Evolutionary conservation across 73 alveolate genomes (phyloP).

Genomic region (Paramecium primaurelia): DNA sequence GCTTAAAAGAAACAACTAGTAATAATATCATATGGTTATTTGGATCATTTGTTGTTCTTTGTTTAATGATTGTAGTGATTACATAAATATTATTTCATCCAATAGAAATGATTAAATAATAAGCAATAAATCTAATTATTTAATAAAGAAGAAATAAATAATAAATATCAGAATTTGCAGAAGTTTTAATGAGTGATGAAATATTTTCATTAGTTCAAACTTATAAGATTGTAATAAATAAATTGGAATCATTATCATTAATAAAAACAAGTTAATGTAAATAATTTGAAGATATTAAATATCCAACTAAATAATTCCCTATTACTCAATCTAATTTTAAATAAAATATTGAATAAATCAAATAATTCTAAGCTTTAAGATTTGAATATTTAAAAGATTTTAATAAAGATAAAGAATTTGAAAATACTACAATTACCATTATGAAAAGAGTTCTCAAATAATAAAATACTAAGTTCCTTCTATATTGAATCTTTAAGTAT

Average conservation of each 20-base stretch:
- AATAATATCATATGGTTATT: not conserved
- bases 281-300: not conserved
- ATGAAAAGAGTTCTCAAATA: not conserved
- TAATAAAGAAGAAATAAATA: not conserved
- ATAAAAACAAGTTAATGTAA: not conserved
- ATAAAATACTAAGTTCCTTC: not conserved
- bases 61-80: not conserved
- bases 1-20: not conserved
- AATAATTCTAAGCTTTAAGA: not conserved
- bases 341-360: not conserved
- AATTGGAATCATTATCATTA: not conserved
- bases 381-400: not conserved
- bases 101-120: not conserved
- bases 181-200: not conserved
- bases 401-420: not conserved
- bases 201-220: not conserved
- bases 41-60: not conserved
- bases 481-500: not conserved
- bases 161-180: not conserved
- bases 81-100: not conserved
- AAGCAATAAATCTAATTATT: not conserved
- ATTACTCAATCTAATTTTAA: not conserved
- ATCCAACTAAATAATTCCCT: not conserved
- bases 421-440: not conserved
- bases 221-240: not conserved